Evolutionary conservation across 2,329 filamentous ascomycete genomes (phyloP), one percentile per base, ranked within the genome.

Genomic region (Colletotrichum sublineola): DNA sequence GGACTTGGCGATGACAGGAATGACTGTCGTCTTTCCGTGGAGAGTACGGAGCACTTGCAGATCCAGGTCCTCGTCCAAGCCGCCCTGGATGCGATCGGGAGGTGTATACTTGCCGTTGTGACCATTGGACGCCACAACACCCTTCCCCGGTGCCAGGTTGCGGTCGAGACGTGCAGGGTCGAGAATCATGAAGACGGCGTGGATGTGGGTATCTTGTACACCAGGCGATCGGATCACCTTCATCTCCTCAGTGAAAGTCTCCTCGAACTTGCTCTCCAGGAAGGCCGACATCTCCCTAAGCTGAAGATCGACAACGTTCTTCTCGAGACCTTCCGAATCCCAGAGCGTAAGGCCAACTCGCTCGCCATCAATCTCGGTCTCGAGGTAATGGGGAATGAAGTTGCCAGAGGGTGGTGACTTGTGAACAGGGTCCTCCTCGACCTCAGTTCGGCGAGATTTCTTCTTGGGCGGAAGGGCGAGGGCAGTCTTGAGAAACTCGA

Each of bases 251-350:
- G 91, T 91, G 80, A 99, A 97, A 0, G 96, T 98, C 79, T 99
- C 96, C 81, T 99, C 96, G 77, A 99, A 99, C 82, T 98, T 98
- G 86, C 93, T 96, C 86, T 99, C 96, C 72, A 99, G 86, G 84
- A 99, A 99, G 11, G 92, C 89, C 44, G 93, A 92, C 86, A 98
- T 95, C 80, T 97, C 94, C 73, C 95, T 91, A 75, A 99, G 86
- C 82, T 99, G 96, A 75, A 98, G 89, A 81, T 98, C 96, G 63
- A 98, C 95, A 46, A 98, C 90, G 78, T 94, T 96, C 87, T 96
- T 97, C 83, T 99, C 96, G 67, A 99, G 84, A 1, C 96, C 96
- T 78, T 96, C 92, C 0, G 96, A 98, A 81, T 99, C 96, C 96
- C 96, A 99, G 42, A 99, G 84, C 0, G 96, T 99, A 75, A 99